Base-by-base conservation (phyloP, 73 alveolate species). In the Paraurostyla sp. region DNA sequence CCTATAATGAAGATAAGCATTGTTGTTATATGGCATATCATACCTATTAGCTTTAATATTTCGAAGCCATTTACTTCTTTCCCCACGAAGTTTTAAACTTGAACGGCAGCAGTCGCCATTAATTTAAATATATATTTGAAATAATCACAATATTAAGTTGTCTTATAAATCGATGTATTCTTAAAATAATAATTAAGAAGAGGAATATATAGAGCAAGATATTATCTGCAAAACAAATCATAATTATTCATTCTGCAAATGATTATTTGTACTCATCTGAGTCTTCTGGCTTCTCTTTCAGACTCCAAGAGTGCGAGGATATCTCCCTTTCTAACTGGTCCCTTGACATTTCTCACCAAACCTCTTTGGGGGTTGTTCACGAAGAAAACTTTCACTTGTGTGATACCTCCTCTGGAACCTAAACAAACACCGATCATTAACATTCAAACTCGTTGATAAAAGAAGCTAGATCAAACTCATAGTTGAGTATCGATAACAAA, bases 391-490 rank as follows among this genome's bases (percentile, higher is more conserved):
- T 95, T 97, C 65, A 98, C 99, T 92, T 98, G 99, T 80, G 99
- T 97, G 83, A 98, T 98, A 59, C 99, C 99, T 48, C 99, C 99
- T 90, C 99, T 98, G 75, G 99, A 97, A 20, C 99, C 99, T 80
- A 94, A 75, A 20, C 48, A 18, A 27, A 11, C 30, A 56, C 13
- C 22, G 32, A 49, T 43, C 30, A 15, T 3, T n/a, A n/a, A n/a
- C n/a, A n/a, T n/a, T n/a, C n/a, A n/a, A n/a, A n/a, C n/a, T n/a
- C n/a, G n/a, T n/a, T n/a, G n/a, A n/a, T n/a, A n/a, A n/a, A n/a
- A n/a, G n/a, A n/a, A n/a, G n/a, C n/a, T n/a, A 57, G 27, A 57
- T 57, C 38, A 57, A 18, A 57, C 65, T n/a, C 84, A 69, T 43
- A n/a, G 84, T 22, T 38, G 68, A 11, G 84, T 6, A 23, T n/a